Conservation (phyloP, 2,329 filamentous ascomycete genomes). For the Metarhizium guizhouense region DNA sequence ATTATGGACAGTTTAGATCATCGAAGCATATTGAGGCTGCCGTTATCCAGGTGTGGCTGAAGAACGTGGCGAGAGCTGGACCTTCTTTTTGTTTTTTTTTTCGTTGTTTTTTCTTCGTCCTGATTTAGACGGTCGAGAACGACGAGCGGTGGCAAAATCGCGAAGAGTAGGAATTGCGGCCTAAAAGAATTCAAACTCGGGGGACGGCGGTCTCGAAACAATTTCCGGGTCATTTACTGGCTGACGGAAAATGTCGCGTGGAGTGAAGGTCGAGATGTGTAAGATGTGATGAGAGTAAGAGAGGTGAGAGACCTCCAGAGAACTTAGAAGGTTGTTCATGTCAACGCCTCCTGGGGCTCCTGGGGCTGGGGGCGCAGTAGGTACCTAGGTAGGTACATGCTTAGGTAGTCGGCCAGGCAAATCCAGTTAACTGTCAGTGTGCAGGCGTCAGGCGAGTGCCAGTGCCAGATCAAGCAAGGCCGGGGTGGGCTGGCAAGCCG, state of each 20-base stretch:
- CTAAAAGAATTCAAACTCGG: background rate
- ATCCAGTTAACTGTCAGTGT: background rate
- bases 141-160: background rate
- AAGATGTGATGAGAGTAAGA: background rate
- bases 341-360: background rate
- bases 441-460: background rate
- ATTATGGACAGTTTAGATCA: constrained; percentile 12
- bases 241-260: background rate
- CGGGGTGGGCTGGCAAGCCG: background rate
- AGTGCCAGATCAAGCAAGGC: background rate
- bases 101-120: constrained; percentile 7
- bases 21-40: constrained; percentile 27
- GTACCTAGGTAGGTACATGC: too few species aligned
- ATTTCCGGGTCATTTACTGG: background rate
- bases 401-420: background rate
- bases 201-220: background rate
- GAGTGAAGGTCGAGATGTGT: background rate
- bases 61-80: constrained; percentile 34
- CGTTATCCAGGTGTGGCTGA: constrained; percentile 31
- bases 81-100: constrained; percentile 11
- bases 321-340: background rate
- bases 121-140: constrained; percentile 7
- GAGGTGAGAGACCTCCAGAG: background rate
- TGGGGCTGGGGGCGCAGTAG: background rate
- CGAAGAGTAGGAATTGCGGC: background rate